phyloP scores from a whole-genome alignment of 2,329 filamentous ascomycete genomes.

The Epichloe glyceriae region DNA sequence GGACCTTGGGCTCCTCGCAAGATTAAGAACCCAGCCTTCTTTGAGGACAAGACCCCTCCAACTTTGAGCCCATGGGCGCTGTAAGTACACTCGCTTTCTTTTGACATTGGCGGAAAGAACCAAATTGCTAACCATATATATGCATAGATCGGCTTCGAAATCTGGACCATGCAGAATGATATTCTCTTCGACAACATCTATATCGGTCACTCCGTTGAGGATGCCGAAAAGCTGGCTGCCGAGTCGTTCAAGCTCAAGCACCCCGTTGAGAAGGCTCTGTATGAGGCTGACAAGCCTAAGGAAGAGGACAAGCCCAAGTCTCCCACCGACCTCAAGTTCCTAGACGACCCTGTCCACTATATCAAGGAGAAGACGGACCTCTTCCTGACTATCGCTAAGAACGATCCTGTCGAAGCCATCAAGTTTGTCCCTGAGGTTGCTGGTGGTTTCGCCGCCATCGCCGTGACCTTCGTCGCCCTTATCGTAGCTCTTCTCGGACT shows the following conservation, averaged over 20 bases:
- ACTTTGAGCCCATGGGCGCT: slow-evolving; percentile 96
- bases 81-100: slow-evolving; percentile 44
- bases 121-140: slow-evolving; percentile 7
- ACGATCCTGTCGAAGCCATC: slow-evolving; percentile 70
- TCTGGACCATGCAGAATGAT: slow-evolving; percentile 99
- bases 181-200: slow-evolving; percentile 99
- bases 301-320: slow-evolving; percentile 49
- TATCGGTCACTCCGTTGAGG: slow-evolving; percentile 91
- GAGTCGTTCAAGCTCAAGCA: slow-evolving; percentile 89
- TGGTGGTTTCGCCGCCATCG: slow-evolving; percentile 59
- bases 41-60: slow-evolving; percentile 94
- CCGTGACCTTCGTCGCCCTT: slow-evolving; percentile 57
- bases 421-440: slow-evolving; percentile 88
- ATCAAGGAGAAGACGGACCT: slow-evolving; percentile 87
- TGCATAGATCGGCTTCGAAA: slow-evolving; percentile 82
- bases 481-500: slow-evolving; percentile 53
- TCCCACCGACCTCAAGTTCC: slow-evolving; percentile 70
- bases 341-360: slow-evolving; percentile 78
- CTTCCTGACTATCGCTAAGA: slow-evolving; percentile 72
- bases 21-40: slow-evolving; percentile 94
- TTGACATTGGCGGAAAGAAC: not conserved
- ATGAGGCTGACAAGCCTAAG: slow-evolving; percentile 72
- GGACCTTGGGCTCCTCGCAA: slow-evolving; percentile 87
- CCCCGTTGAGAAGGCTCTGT: slow-evolving; percentile 65
- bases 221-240: slow-evolving; percentile 76